A percentile compares a stretch with the other conserved stretches of the same genome.
Conservation (phyloP, 805 yeast species). For the Pichia membranifaciens region DNA sequence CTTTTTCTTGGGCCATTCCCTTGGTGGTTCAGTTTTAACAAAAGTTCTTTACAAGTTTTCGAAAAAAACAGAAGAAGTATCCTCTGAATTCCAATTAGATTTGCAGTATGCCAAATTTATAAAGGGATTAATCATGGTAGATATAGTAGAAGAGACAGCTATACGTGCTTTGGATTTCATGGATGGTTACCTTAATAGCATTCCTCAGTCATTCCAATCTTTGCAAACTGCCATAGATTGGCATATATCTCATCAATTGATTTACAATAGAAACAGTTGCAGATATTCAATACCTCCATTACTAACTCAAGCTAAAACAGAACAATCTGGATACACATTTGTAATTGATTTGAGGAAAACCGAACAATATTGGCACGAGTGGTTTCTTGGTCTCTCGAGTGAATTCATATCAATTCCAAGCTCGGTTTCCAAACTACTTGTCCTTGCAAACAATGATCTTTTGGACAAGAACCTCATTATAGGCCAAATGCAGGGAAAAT, state of each 20-base stretch:
- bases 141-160: constrained; percentile 94
- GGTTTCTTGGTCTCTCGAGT: constrained; percentile 72
- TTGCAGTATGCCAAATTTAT: constrained; percentile 27
- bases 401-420: constrained; percentile 36
- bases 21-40: constrained; percentile 85
- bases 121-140: constrained; percentile 72
- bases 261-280: constrained; percentile 60
- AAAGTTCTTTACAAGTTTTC: constrained; percentile 33
- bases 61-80: no score
- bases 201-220: constrained; percentile 57
- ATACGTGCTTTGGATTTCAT: constrained; percentile 60
- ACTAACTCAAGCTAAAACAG: constrained; percentile 27
- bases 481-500: constrained; percentile 98
- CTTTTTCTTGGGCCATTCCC: constrained; percentile 80
- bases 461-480: constrained; percentile 80
- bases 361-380: constrained; percentile 64
- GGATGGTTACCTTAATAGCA: constrained; percentile 54
- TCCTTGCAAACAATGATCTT: constrained; percentile 85
- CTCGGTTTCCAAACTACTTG: constrained; percentile 56
- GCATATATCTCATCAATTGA: constrained; percentile 57
- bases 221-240: constrained; percentile 66
- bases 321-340: constrained; percentile 40
- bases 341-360: constrained; percentile 57
- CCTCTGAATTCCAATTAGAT: background rate
- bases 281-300: constrained; percentile 71